Evolutionary conservation across 192 early-diverging fungal species (phyloP).

Genomic region (Podila epigama): DNA sequence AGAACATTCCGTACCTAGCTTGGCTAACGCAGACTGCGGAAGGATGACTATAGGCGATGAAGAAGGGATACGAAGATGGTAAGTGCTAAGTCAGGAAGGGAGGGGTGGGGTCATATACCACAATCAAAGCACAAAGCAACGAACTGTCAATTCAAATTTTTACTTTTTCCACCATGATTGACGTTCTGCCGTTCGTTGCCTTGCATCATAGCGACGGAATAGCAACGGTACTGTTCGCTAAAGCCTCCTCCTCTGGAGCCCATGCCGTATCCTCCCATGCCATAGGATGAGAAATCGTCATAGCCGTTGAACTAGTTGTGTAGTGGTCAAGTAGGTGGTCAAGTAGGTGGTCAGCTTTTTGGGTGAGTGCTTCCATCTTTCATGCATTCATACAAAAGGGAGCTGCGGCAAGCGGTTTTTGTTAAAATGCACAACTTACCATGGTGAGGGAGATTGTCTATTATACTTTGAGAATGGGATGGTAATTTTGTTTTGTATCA

Average conservation of each 20-base stretch:
- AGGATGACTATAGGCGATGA: slow-evolving; percentile 65
- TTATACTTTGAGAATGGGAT: too few relatives aligned
- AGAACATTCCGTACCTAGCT: slow-evolving; percentile 33
- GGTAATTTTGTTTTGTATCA: too few relatives aligned
- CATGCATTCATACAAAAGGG: too few relatives aligned
- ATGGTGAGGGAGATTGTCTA: too few relatives aligned
- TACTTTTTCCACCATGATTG: slow-evolving; percentile 86
- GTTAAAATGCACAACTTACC: too few relatives aligned
- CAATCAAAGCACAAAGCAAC: background rate
- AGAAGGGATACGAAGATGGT: background rate
- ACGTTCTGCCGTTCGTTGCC: slow-evolving; percentile 76
- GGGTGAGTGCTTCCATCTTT: too few relatives aligned
- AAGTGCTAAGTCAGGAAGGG: background rate
- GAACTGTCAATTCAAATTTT: background rate
- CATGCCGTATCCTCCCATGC: slow-evolving; percentile 39
- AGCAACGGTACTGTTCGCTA: slow-evolving; percentile 68
- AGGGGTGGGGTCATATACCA: background rate
- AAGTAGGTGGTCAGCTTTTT: too few relatives aligned
- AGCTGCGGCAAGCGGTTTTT: too few relatives aligned
- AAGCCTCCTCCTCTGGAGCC: slow-evolving; percentile 50
- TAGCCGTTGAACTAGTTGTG: slow-evolving; percentile 32
- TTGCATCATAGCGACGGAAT: slow-evolving; percentile 73
- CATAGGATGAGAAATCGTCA: slow-evolving; percentile 34
- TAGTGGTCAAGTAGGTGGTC: too few relatives aligned
- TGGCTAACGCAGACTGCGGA: slow-evolving; percentile 70